phyloP scores from a whole-genome alignment of 371 early-diverging fungal species.

The Mucor racemosus region DNA sequence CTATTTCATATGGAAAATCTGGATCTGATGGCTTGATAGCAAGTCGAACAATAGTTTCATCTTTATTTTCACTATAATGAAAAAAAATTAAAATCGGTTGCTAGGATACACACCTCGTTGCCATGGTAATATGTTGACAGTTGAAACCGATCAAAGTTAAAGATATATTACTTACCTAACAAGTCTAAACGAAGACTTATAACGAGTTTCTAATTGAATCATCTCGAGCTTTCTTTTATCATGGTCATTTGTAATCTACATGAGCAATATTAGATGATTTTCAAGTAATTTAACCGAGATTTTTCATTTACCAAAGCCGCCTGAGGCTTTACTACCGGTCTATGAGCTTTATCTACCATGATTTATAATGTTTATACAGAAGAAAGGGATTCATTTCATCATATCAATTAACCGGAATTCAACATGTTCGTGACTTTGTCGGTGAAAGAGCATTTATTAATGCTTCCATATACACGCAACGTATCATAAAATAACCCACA shows the following conservation, averaged over 20 bases:
- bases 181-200: conserved; percentile 26
- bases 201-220: conserved; percentile 32
- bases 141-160: too few relatives aligned
- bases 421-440: background rate
- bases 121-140: background rate
- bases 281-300: background rate
- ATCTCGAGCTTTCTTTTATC: conserved; percentile 29
- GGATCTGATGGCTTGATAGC: conserved; percentile 70
- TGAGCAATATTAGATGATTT: background rate
- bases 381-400: background rate
- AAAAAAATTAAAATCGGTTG: too few relatives aligned
- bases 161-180: conserved; percentile 16
- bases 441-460: background rate
- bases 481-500: too few relatives aligned
- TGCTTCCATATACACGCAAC: background rate
- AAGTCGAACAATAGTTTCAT: conserved; percentile 41
- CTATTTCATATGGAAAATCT: conserved; percentile 78
- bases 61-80: conserved; percentile 25
- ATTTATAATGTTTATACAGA: background rate
- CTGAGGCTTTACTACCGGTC: conserved; percentile 5
- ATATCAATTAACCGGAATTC: background rate
- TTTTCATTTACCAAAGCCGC: conserved; percentile 1
- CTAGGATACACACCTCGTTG: background rate
- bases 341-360: conserved; percentile 8
- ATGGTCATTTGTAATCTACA: background rate